A percentile compares a stretch with the other conserved stretches of the same genome.
Conservation (phyloP, 2,329 filamentous ascomycete genomes). For the Hypoxylon sp. region DNA sequence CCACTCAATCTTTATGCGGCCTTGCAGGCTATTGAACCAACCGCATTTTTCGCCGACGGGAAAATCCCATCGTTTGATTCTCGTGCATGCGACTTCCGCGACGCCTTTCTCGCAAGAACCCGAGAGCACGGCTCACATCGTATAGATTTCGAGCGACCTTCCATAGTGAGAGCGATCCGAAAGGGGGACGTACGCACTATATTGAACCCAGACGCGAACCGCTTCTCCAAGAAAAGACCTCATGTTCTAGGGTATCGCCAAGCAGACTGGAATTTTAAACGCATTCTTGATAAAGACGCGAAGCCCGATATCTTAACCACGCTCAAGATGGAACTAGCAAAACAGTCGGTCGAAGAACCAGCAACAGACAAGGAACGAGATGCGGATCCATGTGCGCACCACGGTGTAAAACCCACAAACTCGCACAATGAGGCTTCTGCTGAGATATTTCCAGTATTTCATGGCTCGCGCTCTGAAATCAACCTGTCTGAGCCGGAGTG, state of each 20-base stretch:
- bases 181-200: background rate
- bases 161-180: background rate
- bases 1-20: constrained; percentile 54
- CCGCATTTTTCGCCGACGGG: constrained; percentile 52
- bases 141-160: background rate
- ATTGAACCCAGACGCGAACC: constrained; percentile 36
- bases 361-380: background rate
- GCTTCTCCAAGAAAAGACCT: constrained; percentile 56
- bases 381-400: background rate
- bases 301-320: constrained; percentile 48
- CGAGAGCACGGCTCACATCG: background rate
- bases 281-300: constrained; percentile 56
- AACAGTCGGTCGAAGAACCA: constrained; percentile 21
- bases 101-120: constrained; percentile 38
- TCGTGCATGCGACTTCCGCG: constrained; percentile 27
- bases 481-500: background rate
- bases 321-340: constrained; percentile 42
- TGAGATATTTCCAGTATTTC: background rate
- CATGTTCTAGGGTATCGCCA: constrained; percentile 51
- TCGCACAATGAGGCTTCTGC: background rate
- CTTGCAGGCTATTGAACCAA: constrained; percentile 49
- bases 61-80: constrained; percentile 52
- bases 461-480: background rate
- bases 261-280: constrained; percentile 56
- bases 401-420: background rate